phyloP scores from a whole-genome alignment of 2,329 filamentous ascomycete genomes.

The Stagonosporopsis chrysanthemi region DNA sequence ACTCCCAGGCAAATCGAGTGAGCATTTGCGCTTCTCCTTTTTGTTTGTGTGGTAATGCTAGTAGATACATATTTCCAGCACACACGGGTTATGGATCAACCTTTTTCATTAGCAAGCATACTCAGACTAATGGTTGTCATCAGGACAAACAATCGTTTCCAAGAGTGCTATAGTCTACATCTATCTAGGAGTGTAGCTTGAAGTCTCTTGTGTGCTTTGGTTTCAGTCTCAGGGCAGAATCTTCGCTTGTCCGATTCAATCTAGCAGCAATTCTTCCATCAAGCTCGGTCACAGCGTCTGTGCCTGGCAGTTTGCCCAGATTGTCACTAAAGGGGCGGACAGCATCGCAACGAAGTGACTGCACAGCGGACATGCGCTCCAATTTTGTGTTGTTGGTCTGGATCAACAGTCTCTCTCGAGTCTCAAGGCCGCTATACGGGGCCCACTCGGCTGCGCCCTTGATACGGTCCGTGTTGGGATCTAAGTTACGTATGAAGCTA shows the following conservation, averaged over 20 bases:
- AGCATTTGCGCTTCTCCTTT: no score
- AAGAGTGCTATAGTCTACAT: not conserved
- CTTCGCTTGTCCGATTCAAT: conserved; percentile 12
- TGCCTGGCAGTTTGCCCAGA: conserved; percentile 17
- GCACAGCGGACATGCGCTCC: conserved; percentile 42
- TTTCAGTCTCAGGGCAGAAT: not conserved
- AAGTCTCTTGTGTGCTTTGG: not conserved
- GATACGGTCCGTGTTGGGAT: conserved; percentile 68
- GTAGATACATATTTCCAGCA: no score
- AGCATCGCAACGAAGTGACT: conserved; percentile 20
- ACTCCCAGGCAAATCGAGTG: no score
- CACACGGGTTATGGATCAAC: no score
- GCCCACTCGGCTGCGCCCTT: conserved; percentile 61
- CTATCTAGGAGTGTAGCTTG: not conserved
- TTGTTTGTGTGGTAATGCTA: no score
- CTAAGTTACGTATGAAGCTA: conserved; percentile 70
- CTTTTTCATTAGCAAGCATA: no score
- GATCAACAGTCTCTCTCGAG: conserved; percentile 46
- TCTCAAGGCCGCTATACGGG: conserved; percentile 46
- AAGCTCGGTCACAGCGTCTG: conserved; percentile 16
- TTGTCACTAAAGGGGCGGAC: conserved; percentile 20
- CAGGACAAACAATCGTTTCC: no score
- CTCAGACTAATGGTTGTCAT: no score
- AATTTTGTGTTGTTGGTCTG: conserved; percentile 51
- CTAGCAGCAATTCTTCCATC: conserved; percentile 12